Conservation (phyloP, 129 eudicot species). For the Helichrysum umbraculigerum region DNA sequence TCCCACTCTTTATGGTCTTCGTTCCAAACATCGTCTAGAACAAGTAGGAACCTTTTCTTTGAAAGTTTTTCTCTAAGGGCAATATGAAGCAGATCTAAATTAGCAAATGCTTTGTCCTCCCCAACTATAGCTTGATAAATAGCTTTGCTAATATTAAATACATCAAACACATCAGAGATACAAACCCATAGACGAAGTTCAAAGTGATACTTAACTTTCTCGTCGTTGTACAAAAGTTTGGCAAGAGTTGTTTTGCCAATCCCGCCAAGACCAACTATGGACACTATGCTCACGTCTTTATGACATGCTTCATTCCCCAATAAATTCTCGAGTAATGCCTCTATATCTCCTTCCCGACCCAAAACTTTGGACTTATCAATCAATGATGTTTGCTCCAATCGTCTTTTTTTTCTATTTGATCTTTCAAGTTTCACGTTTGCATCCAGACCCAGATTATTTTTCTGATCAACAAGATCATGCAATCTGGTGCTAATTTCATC, state of each 20-base stretch:
- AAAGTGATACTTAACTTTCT: conserved; percentile 1
- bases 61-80: conserved; percentile 1
- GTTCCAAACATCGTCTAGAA: conserved; percentile 50
- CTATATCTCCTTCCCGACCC: background rate
- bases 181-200: background rate
- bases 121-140: background rate
- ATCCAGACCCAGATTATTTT: too few relatives aligned
- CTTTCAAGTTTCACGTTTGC: too few relatives aligned
- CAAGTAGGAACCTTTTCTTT: conserved; percentile 39
- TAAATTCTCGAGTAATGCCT: background rate
- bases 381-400: too few relatives aligned
- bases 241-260: background rate
- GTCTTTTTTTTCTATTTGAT: too few relatives aligned
- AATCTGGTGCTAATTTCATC: too few relatives aligned
- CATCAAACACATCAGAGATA: background rate
- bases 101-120: background rate
- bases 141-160: background rate
- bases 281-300: background rate
- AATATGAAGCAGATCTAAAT: conserved; percentile 27
- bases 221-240: background rate
- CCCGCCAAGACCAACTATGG: background rate
- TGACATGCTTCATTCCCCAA: background rate
- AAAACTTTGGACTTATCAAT: background rate
- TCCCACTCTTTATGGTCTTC: conserved; percentile 32
- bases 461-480: too few relatives aligned